Conservation (phyloP, 1,284 basidiomycete genomes). For the Meripilus lineatus region DNA sequence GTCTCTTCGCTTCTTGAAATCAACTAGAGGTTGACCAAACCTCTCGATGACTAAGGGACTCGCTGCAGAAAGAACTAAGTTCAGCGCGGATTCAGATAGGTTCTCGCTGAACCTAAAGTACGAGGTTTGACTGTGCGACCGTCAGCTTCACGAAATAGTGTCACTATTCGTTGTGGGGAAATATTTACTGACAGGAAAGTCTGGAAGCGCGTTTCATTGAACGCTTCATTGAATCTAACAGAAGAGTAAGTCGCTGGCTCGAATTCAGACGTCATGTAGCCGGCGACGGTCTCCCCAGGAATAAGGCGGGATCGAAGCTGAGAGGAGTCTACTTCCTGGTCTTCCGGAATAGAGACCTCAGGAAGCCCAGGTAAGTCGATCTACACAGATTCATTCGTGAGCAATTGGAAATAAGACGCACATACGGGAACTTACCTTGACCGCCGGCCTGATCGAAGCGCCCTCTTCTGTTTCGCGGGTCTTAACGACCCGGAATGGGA, state of each 20-base stretch:
- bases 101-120: too few species aligned
- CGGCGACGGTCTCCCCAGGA: slow-evolving; percentile 19
- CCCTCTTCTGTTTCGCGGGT: slow-evolving; percentile 54
- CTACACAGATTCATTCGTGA: background rate
- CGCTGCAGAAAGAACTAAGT: too few species aligned
- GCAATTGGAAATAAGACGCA: background rate
- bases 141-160: too few species aligned
- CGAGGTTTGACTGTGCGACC: too few species aligned
- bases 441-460: slow-evolving; percentile 36
- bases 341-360: slow-evolving; percentile 1
- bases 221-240: slow-evolving; percentile 2
- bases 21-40: too few species aligned
- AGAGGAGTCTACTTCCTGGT: background rate
- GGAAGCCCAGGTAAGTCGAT: background rate
- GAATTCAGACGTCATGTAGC: slow-evolving; percentile 14
- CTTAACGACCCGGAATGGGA: slow-evolving; percentile 51
- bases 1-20: too few species aligned
- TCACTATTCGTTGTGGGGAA: too few species aligned
- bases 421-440: slow-evolving; percentile 30
- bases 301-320: slow-evolving; percentile 16
- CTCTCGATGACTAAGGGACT: too few species aligned
- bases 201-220: too few species aligned
- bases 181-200: too few species aligned
- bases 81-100: too few species aligned
- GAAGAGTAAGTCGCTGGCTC: slow-evolving; percentile 3